Base-by-base conservation (phyloP, 495 filamentous ascomycete species). In the Oidiodendron maius region DNA sequence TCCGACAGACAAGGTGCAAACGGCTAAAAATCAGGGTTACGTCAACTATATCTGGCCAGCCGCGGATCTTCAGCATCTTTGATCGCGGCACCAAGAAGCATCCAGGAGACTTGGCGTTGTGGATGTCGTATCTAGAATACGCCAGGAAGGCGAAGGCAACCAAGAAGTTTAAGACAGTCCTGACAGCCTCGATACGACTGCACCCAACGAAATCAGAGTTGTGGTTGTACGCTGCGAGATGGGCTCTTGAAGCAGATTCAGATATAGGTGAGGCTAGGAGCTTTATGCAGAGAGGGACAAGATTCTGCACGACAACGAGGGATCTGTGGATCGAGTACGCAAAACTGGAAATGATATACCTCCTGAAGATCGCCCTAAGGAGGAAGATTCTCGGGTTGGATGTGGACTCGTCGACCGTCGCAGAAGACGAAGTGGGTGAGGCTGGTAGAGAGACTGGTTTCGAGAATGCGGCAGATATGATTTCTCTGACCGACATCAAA, bases 101-200 rank as follows among this genome's bases (percentile, higher is more conserved):
- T 61, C 83, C 83, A 3, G 91, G 89, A 1, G 85, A 86, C 59
- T 46, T 91, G 11, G 79, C 74, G 10, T 69, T 97, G n/a, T 99
- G 93, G 93, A 79, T 87, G 61, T 85, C 91, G 55, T 96, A 95
- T 62, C 81, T 96, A 40, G 81, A 87, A 34, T 96, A 86, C 65
- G 83, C 87, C 4, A 71, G 79, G 52, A 71, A 80, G 52, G 80
- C 89, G 62, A 86, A 84, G 57, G 82, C 90, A 2, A 78, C 76
- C 48, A 91, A 89, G 64, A 87, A 88, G 52, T 81, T 95, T 50
- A 76, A 81, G 20, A 79, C 81, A 48, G 78, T 93, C 44, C 74
- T 95, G 53, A 89, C 85, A 30, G 77, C 70, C 22, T 84, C 87
- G 17, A 65, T 99, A 40, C 76, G 93, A 38, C 69, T 99, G 53